Evolutionary conservation across 192 early-diverging fungal genomes (phyloP), one percentile per base, ranked within the genome.

Genomic region (Gamsiella multidivaricata): DNA sequence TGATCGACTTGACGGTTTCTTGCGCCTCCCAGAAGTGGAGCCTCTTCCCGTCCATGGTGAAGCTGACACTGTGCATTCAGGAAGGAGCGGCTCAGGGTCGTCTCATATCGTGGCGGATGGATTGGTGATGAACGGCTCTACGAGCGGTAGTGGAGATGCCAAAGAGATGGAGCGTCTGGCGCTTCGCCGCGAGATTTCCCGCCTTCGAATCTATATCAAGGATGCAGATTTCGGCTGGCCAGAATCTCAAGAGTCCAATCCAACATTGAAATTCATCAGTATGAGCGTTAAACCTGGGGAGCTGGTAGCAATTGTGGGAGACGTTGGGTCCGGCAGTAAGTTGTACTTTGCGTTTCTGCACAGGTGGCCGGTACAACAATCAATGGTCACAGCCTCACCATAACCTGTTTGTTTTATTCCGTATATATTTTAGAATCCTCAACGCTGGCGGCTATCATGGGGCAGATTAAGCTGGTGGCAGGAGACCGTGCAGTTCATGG

Each of bases 241-340:
- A 22, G 68, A 70, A 4, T 61, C 73, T n/a, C 58, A 68, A 50
- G 70, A 78, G 22, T 65, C 65, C 37, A 66, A 66, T 22, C 61
- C 80, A 2, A 63, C 82, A n/a, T 54, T 89, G 1, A 67, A 71
- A 32, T 73, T 86, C 61, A 59, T 91, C 20, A 83, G 61, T 31
- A 81, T 92, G 53, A 69, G 54, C 26, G 76, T 92, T 32, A 69
- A 71, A 8, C 81, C 85, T 18, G 79, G 81, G 0, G 72, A 91
- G 61, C 34, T 90, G 36, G 65, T 91, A 54, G 91, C 88, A 5
- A 87, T 92, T 41, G 88, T 93, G 28, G 91, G 91, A 22, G 82
- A 85, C 52, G 82, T 92, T 5, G 91, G 90, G n/a, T 83, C 86
- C 29, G 90, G 83, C 47, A 84, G 76, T 81, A 76, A 33, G 80